Base-by-base conservation (phyloP, 1,139 yeast genomes). In the Kodamaea sp. region DNA sequence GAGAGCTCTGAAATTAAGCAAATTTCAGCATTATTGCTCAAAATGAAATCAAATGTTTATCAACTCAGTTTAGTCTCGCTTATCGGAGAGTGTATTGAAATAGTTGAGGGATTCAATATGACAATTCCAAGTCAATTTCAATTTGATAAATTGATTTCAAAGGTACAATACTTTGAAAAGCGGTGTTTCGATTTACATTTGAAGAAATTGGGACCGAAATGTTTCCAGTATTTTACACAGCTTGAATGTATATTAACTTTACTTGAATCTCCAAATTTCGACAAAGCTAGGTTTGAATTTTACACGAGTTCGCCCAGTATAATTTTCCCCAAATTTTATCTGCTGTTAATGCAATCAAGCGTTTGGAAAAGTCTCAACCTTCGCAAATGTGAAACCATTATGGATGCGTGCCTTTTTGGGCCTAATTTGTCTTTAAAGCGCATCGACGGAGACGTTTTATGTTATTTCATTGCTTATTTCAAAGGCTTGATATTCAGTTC, bases 81-180 rank as follows among this genome's bases (percentile, higher is more conserved):
- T 15, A 4, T 15, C 20, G 20, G 4, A 15, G 20, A 15, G 3
- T 15, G 20, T 15, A 15, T 15, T 15, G 20, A 15, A 15, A 15
- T 15, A 15, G 20, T 15, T 3, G 20, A 15, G 20, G 20, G 20
- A 3, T 15, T 15, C 20, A 15, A 4, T 3, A 15, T 15, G 20
- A 15, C 4, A 3, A 15, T 3, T 15, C 20, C 20, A 15, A 15
- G 3, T 15, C 20, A 15, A 15, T 15, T 15, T 15, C 4, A 15
- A 15, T 15, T 15, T 2, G 34, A 25, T 10, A 6, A 24, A 10
- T 36, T 36, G 27, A 35, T 27, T 24, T 27, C 27, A n/a, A 27
- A 36, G 42, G 23, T 49, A 53, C 33, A 25, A 27, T 7, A 22
- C 31, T 9, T 27, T 49, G 23, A 33, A 42, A 15, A 8, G 7